phyloP scores from a whole-genome alignment of 2,329 filamentous ascomycete species.

The Eurotiales sp. region DNA sequence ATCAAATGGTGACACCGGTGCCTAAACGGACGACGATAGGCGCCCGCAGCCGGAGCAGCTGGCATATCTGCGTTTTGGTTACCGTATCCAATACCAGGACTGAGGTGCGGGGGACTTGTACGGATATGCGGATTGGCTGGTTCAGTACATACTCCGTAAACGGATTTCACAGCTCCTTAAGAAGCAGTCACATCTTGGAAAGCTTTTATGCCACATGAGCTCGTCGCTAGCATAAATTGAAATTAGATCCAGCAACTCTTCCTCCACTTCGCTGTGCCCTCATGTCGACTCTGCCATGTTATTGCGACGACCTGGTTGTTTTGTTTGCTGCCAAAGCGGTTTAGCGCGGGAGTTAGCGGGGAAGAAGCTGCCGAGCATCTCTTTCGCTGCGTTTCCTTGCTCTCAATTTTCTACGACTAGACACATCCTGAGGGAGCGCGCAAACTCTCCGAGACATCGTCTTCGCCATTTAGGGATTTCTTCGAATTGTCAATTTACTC shows the following conservation, averaged over 20 bases:
- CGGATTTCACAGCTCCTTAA: too few relatives aligned
- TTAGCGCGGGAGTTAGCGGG: slow-evolving; percentile 6
- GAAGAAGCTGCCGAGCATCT: slow-evolving; percentile 10
- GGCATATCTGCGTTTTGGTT: neutral
- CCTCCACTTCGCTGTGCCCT: too few relatives aligned
- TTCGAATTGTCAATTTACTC: neutral
- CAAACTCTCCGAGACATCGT: neutral
- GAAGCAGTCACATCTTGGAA: too few relatives aligned
- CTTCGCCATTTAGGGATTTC: too few relatives aligned
- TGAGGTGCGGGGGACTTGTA: neutral
- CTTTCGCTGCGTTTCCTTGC: slow-evolving; percentile 4
- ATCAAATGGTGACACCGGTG: too few relatives aligned
- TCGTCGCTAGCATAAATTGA: too few relatives aligned
- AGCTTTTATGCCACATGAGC: too few relatives aligned
- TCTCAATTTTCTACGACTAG: too few relatives aligned
- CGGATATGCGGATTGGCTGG: neutral
- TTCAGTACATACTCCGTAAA: neutral
- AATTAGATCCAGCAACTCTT: too few relatives aligned
- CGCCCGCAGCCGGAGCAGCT: slow-evolving; percentile 2
- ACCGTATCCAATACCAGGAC: slow-evolving; percentile 5
- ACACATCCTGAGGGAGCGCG: too few relatives aligned
- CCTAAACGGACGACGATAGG: neutral
- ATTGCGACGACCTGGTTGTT: neutral
- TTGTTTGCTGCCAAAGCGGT: slow-evolving; percentile 7
- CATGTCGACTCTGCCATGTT: too few relatives aligned